A percentile compares a stretch with the other conserved stretches of the same genome.
These are phyloP conservation scores for Neostapfia colusana DNA, from an alignment of 176 grass and related monocot genomes.

Conservation along the genomic window DNA sequence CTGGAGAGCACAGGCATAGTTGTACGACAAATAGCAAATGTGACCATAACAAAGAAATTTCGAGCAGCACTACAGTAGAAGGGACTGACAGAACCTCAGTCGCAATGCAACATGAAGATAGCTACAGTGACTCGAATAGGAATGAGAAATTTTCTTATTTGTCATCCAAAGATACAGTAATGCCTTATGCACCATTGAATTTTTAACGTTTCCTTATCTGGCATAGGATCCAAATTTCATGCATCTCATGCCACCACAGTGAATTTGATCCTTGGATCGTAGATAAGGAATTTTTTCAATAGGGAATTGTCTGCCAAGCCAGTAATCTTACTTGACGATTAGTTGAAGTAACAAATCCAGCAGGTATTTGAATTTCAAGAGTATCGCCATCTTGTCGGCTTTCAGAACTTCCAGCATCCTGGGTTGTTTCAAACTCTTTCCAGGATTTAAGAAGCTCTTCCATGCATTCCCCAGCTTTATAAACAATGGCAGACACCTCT, in stretches of 20 bases:
- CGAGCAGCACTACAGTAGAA: conserved; percentile 19
- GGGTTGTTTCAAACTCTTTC: conserved; percentile 71
- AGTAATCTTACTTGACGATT: neutral
- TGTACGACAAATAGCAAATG: neutral
- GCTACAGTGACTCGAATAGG: conserved; percentile 14
- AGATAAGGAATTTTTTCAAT: neutral
- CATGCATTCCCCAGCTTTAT: conserved; percentile 96
- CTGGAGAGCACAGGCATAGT: neutral
- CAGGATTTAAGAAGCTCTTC: conserved; percentile 91
- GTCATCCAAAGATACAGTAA: neutral
- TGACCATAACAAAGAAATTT: neutral
- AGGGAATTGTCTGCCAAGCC: neutral
- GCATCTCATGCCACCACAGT: neutral
- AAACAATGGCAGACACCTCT: conserved; percentile 76
- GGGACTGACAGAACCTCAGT: conserved; percentile 10
- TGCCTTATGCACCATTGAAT: neutral
- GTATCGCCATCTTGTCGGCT: conserved; percentile 54
- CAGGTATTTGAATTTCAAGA: too few relatives aligned
- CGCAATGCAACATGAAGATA: neutral
- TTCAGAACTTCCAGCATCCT: conserved; percentile 60
- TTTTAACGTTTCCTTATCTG: neutral
- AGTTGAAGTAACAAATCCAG: too few relatives aligned
- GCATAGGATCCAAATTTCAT: neutral
- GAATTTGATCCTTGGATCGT: neutral
- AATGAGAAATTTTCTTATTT: neutral